Conservation (phyloP, 108 stramenopile genomes). For the Epithemia pelagica region DNA sequence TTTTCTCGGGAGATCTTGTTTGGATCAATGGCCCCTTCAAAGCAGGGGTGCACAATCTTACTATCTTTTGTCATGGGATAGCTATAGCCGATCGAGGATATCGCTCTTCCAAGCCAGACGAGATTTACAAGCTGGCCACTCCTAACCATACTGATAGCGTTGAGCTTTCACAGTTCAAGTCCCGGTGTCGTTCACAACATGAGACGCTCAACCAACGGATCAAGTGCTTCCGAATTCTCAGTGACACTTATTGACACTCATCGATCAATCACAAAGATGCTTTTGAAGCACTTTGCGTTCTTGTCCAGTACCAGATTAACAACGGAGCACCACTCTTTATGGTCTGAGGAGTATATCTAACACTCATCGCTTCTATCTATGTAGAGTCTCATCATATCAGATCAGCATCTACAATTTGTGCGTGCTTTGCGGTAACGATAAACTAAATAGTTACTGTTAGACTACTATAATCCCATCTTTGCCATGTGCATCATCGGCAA, state of each 20-base stretch:
- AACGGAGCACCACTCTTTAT: conserved; percentile 26
- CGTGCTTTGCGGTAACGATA: too few relatives aligned
- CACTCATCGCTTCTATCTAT: not conserved
- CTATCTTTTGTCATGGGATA: conserved; percentile 22
- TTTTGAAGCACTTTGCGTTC: conserved; percentile 33
- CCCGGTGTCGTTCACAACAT: conserved; percentile 20
- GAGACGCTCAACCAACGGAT: conserved; percentile 32
- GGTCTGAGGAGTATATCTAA: conserved; percentile 4
- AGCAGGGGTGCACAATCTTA: conserved; percentile 25
- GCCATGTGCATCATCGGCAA: too few relatives aligned
- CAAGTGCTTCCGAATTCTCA: conserved; percentile 24
- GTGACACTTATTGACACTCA: conserved; percentile 14
- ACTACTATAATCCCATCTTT: too few relatives aligned
- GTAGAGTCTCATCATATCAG: too few relatives aligned
- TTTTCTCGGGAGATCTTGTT: conserved; percentile 16
- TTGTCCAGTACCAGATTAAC: conserved; percentile 35
- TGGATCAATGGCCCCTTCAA: conserved; percentile 41
- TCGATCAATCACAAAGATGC: conserved; percentile 18
- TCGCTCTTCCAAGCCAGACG: not conserved
- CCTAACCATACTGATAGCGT: conserved; percentile 3
- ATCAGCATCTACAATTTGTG: too few relatives aligned
- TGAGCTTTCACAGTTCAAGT: conserved; percentile 12
- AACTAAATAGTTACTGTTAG: too few relatives aligned
- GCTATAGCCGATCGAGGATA: conserved; percentile 22
- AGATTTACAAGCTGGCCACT: conserved; percentile 2